These are phyloP conservation scores for Poronia punctata DNA, from an alignment of 495 filamentous ascomycete genomes.

Conservation along the genomic window DNA sequence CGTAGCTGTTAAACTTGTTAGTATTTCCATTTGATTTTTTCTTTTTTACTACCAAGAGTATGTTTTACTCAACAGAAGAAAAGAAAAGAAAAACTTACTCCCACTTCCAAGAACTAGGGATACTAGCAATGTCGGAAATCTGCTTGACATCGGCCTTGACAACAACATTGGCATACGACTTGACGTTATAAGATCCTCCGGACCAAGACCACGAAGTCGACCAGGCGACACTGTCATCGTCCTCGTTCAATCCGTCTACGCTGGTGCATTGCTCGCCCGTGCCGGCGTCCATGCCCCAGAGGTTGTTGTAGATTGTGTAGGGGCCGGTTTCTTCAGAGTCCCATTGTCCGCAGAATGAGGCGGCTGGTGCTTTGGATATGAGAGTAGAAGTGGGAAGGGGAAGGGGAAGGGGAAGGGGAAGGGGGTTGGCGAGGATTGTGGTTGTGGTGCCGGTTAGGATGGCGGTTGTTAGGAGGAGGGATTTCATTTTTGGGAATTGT, in stretches of 20 bases:
- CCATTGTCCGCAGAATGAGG: slow-evolving; percentile 46
- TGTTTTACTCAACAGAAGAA: neutral
- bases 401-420: too few species aligned
- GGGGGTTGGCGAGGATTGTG: too few species aligned
- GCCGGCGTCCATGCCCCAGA: slow-evolving; percentile 43
- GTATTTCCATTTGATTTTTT: neutral
- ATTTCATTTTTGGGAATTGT: too few species aligned
- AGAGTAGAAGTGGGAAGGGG: slow-evolving; percentile 34
- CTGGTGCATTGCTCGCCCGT: slow-evolving; percentile 53
- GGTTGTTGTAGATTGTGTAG: slow-evolving; percentile 49
- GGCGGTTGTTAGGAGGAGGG: slow-evolving; percentile 9
- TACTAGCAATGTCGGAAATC: slow-evolving; percentile 43
- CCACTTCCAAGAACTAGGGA: slow-evolving; percentile 50
- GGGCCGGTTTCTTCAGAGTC: slow-evolving; percentile 34
- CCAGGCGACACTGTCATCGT: slow-evolving; percentile 46
- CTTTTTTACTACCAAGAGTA: neutral
- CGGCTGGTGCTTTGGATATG: slow-evolving; percentile 34
- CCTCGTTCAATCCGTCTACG: slow-evolving; percentile 39
- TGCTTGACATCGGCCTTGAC: slow-evolving; percentile 37
- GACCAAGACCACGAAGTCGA: slow-evolving; percentile 52
- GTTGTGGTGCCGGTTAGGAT: slow-evolving; percentile 28
- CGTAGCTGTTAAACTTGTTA: slow-evolving; percentile 41
- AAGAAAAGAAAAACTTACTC: slow-evolving; percentile 38
- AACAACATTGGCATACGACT: slow-evolving; percentile 53
- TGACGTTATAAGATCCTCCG: slow-evolving; percentile 45